Evolutionary conservation across 2,329 filamentous ascomycete genomes (phyloP), one percentile per base, ranked within the genome.

Genomic region (Clonostachys rhizophaga): DNA sequence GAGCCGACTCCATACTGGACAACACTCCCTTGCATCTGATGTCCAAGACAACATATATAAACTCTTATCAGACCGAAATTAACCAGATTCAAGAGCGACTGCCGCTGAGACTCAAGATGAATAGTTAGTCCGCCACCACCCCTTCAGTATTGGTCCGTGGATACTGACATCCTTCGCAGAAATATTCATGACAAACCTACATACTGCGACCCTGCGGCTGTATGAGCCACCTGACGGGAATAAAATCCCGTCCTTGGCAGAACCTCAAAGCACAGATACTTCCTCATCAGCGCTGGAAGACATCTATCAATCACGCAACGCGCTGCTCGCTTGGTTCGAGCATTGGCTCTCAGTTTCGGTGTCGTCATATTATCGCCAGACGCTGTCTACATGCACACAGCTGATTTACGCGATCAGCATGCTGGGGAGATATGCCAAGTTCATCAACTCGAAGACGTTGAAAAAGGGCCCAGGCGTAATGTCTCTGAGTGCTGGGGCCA

Each of bases 321-420:
- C 76, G 2, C 55, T 79, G 1, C 70, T 67, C 36, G 57, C 59
- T 0, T 81, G 74, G 62, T 79, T 81, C 43, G 68, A 76, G 3
- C 62, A 63, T 36, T 77, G 75, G 66, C 62, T 74, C 3, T 55
- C 64, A 0, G 58, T 81, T 0, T 70, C 77, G 0, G 58, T 69
- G 0, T 52, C 58, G 0, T 58, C 65, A 5, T 77, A 74, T 47
- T 70, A 71, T 48, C 63, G 67, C 33, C 61, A 78, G 20, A 74
- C 78, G 0, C 69, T 78, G 9, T 61, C 70, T 0, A 55, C 68
- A 0, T 72, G 66, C 34, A 59, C 68, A 1, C 72, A 79, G 46
- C 58, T 79, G 0, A 67, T 78, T 5, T 75, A 78, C 45, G 70
- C 68, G n/a, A 58, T 76, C 40, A 72, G 67, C 5, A 75, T 77